Base-by-base conservation (phyloP, 306 rosid genomes). In the Cicer bijugum region DNA sequence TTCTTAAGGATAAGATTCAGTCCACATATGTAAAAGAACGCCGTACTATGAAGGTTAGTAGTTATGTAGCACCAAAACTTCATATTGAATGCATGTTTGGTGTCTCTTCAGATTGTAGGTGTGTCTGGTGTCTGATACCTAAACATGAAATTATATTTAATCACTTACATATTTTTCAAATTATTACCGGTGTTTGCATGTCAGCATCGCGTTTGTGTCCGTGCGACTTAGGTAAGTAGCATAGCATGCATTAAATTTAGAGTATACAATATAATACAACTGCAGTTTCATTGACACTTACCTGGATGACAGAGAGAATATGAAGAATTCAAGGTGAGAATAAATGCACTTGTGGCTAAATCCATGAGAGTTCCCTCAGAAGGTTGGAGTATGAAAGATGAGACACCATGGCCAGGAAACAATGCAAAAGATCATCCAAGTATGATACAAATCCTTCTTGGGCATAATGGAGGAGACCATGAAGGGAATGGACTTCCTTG, bases 381-480 rank as follows among this genome's bases (percentile, higher is more conserved):
- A 83, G 99, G 99, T 64, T 94, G 99, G 99, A 91, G 89, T 35
- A 87, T 94, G 99, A 89, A 91, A 87, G 99, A 94, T 76, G 99
- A 94, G 77, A 94, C 97, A 51, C 96, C 99, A 69, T 94, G 99
- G 99, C 99, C 99, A 0, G 98, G 98, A 68, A 93, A 93, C 90
- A 93, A 93, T 71, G 71, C 91, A 46, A 89, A 81, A 71, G 99
- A 94, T 82, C 99, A 94, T 75, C 99, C 97, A 9, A 89, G 96
- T 63, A 91, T 94, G 99, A 91, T 94, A 80, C 99, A 94, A 75
- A 88, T 94, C 43, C 92, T 94, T 85, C 96, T 94, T 51, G 92
- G 91, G 74, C 92, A 80, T 35, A 85, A 85, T 69, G 96, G 92
- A 81, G 96, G 92, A 81, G 95, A 89, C 19, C 85, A 65, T 75